Evolutionary conservation across 768 basidiomycete species (phyloP), one percentile per base, ranked within the genome.

Genomic region (Suillus sp.): DNA sequence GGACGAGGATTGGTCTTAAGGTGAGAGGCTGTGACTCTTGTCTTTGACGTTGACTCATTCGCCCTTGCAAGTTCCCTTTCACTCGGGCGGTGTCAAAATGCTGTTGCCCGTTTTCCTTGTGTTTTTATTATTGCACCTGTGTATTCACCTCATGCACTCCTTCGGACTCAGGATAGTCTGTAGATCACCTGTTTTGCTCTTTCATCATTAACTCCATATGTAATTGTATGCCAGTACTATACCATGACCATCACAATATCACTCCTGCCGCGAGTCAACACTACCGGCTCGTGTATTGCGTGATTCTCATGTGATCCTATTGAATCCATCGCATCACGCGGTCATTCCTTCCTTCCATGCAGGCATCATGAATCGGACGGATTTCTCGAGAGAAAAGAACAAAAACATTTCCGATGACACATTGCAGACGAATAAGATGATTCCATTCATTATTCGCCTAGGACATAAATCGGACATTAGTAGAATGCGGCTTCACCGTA

Each of bases 1-100:
- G 20, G 65, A 42, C 14, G 37, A 66, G 3, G 63, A 66, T 32
- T 59, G 30, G 35, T 38, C 64, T 65, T 6, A 65, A 67, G 14
- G 38, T 60, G 58, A 61, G 66, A 42, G 59, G 60, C 45, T 34
- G 7, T 62, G 30, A 9, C 32, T 37, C 7, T 10, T 38, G 34
- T 42, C 22, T 30, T 25, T 27, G 34, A 27, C 32, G 3, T 34
- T n/a, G 6, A 34, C 20, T 27, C 25, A 57, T 40, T 40, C 22
- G 40, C 37, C 38, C 10, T 40, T 27, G 9, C 37, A 25, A 38
- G 37, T 56, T 57, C 18, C 6, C 16, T 25, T 38, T 27, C 7
- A 25, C 27, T 38, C 18, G 40, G 18, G 25, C 32, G 20, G 32
- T 57, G 56, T 30, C 38, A 20, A 37, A 18, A 56, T 57, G 38